phyloP scores from a whole-genome alignment of 2,329 filamentous ascomycete species.

The Fusarium torulosum region DNA sequence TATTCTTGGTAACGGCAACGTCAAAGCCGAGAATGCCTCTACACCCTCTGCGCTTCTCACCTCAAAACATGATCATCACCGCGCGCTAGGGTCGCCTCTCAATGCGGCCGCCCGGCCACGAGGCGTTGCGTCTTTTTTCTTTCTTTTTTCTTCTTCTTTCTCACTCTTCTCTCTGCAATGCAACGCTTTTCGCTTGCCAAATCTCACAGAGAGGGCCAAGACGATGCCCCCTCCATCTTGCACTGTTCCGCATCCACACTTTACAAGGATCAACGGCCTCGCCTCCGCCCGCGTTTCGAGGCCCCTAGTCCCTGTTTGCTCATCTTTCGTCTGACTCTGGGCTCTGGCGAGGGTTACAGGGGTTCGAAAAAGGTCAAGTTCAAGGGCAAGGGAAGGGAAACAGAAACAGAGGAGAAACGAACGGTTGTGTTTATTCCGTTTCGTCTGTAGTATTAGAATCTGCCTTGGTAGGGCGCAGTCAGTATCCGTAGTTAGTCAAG shows the following conservation, averaged over 20 bases:
- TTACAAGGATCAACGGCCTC: slow-evolving; percentile 21
- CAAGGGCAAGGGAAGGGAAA: slow-evolving; percentile 13
- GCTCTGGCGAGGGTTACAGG: too few species aligned
- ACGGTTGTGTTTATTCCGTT: slow-evolving; percentile 8
- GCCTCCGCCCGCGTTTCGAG: slow-evolving; percentile 33
- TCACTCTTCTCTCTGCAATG: neutral
- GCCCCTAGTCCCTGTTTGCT: slow-evolving; percentile 27
- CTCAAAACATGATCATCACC: neutral
- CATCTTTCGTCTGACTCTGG: slow-evolving; percentile 17
- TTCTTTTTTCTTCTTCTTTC: neutral
- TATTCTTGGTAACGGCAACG: slow-evolving; percentile 25
- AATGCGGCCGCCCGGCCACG: slow-evolving; percentile 41
- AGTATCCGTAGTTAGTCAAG: neutral
- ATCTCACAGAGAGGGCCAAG: too few species aligned
- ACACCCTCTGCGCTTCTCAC: slow-evolving; percentile 1
- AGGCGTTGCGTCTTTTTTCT: slow-evolving; percentile 6
- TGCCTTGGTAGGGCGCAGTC: slow-evolving; percentile 22
- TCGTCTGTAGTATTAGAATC: slow-evolving; percentile 5
- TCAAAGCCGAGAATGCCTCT: slow-evolving; percentile 9
- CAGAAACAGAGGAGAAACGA: slow-evolving; percentile 16
- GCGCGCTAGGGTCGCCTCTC: slow-evolving; percentile 40
- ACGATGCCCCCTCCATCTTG: too few species aligned
- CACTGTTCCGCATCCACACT: slow-evolving; percentile 17
- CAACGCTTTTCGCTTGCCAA: slow-evolving; percentile 2
- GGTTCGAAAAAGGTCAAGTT: too few species aligned